Evolutionary conservation across 495 filamentous ascomycete species (phyloP).

Genomic region (Penicillium canariense): DNA sequence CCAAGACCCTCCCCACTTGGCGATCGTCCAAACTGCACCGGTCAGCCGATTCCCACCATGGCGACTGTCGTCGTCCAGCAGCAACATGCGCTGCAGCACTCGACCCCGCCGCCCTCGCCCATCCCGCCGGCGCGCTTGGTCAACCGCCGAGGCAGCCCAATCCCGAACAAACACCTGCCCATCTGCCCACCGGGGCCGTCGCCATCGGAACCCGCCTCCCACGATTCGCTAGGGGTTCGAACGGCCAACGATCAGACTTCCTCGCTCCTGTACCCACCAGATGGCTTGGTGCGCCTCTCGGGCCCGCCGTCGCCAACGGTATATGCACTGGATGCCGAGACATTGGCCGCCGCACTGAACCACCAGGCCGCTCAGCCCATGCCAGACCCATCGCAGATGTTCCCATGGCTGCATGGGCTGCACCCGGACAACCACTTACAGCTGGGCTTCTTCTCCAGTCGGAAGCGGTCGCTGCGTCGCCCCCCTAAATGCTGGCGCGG

Average conservation of each 20-base stretch:
- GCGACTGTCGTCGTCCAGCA: slow-evolving; percentile 53
- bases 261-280: slow-evolving; percentile 75
- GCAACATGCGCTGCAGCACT: slow-evolving; percentile 44
- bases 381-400: slow-evolving; percentile 78
- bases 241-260: slow-evolving; percentile 43
- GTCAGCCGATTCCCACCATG: slow-evolving; percentile 32
- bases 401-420: slow-evolving; percentile 98
- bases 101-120: slow-evolving; percentile 44
- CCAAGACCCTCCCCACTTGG: neutral
- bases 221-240: slow-evolving; percentile 39
- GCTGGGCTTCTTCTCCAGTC: slow-evolving; percentile 79
- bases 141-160: slow-evolving; percentile 50
- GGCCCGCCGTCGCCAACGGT: slow-evolving; percentile 54
- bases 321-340: slow-evolving; percentile 68
- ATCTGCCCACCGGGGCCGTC: slow-evolving; percentile 76
- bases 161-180: slow-evolving; percentile 90
- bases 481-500: slow-evolving; percentile 78
- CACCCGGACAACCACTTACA: slow-evolving; percentile 87
- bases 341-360: slow-evolving; percentile 69
- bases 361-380: slow-evolving; percentile 72
- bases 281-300: slow-evolving; percentile 56
- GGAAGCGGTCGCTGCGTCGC: slow-evolving; percentile 66
- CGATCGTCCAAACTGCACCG: slow-evolving; percentile 4
- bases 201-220: slow-evolving; percentile 55
- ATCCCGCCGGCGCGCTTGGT: slow-evolving; percentile 40